Percentiles rank a stretch among this genome's conserved stretches.
phyloP scores from a whole-genome alignment of 169 alveolate species.

The Babesia caballi region DNA sequence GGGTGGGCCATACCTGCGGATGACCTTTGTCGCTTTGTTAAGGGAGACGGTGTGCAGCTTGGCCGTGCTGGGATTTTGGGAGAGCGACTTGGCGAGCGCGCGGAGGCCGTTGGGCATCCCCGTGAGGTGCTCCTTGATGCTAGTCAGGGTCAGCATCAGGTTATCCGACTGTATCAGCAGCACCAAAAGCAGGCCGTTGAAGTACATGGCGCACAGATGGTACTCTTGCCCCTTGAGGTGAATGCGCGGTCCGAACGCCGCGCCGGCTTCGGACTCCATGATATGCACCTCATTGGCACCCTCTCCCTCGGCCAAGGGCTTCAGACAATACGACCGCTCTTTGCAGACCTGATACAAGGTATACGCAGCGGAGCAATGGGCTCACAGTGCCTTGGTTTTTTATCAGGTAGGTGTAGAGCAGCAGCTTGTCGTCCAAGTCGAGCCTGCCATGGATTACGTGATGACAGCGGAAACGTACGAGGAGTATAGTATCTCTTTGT shows the following conservation, averaged over 20 bases:
- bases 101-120: conserved; percentile 11
- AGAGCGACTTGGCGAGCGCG: not conserved
- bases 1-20: conserved; percentile 23
- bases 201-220: conserved; percentile 16
- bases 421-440: conserved; percentile 40
- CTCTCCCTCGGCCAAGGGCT: conserved; percentile 2
- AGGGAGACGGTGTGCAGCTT: conserved; percentile 24
- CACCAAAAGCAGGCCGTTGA: not conserved
- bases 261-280: conserved; percentile 39
- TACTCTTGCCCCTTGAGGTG: conserved; percentile 28
- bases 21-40: conserved; percentile 38
- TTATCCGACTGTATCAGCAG: conserved; percentile 6
- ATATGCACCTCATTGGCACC: conserved; percentile 11
- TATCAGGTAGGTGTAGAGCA: conserved; percentile 36
- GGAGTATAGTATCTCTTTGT: conserved; percentile 43
- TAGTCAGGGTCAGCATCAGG: conserved; percentile 1
- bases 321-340: not conserved
- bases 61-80: not conserved
- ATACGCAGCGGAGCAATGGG: not conserved
- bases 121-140: conserved; percentile 24
- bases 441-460: not conserved
- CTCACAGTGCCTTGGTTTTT: conserved; percentile 37
- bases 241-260: conserved; percentile 44
- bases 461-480: not conserved
- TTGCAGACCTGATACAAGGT: not conserved